Base-by-base conservation (phyloP, 192 early-diverging fungal species). In the Chytriomyces sp. region DNA sequence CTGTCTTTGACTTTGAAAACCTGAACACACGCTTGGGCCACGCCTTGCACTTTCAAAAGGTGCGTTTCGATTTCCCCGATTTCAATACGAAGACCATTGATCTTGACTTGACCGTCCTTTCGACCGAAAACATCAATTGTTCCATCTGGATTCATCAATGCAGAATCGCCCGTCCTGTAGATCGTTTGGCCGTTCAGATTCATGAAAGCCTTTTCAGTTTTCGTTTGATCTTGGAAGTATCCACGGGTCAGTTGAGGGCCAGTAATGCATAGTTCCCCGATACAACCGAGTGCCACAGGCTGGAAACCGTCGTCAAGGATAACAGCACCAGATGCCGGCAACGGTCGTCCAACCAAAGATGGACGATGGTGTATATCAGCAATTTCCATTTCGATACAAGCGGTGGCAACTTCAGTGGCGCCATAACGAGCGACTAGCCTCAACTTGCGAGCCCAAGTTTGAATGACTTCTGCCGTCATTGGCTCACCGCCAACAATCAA, bases 21-120 rank as follows among this genome's bases (percentile, higher is more conserved):
- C 35, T 35, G 35, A 35, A 35, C 35, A 35, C 35, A 35, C 35
- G 35, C 35, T 35, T 35, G 35, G 35, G 35, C 35, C 35, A 35
- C 35, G 35, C 35, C 35, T 35, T 35, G 35, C 35, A 35, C 35
- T 35, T 35, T 35, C 35, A 35, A 35, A 35, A 85, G 71, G 35
- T 35, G 35, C 35, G 35, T 35, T 35, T 35, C 35, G 35, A 35
- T 35, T 66, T 87, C 86, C 24, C 66, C 69, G 13, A 87, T 47
- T 67, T 87, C 86, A n/a, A 87, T 79, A 44, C 86, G 72, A 44
- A 75, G 67, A 3, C 86, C 85, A 49, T 86, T 80, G 23, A 87
- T 80, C 76, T 91, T 91, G 63, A 89, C 86, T 70, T 86, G 83
- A 23, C 78, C 45, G 59, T 89, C 80, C 23, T 28, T 77, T 11